Percentiles rank a stretch among this genome's conserved stretches.
Conservation (phyloP, 176 grass and related monocot species). For the Urochloa ruziziensis region DNA sequence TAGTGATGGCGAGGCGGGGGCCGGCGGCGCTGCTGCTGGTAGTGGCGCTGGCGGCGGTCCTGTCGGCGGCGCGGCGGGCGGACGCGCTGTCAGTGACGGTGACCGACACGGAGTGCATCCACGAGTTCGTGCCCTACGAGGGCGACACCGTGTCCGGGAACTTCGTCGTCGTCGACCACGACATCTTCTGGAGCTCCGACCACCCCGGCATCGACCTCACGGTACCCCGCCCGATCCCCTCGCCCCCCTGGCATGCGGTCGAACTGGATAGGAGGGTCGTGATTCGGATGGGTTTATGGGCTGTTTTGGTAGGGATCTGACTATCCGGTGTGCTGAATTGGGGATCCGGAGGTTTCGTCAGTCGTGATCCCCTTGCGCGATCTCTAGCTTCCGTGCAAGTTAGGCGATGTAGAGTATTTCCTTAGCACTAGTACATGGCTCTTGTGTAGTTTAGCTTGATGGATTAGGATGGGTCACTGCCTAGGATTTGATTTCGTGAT, state of each 20-base stretch:
- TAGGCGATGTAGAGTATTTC: background rate
- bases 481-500: background rate
- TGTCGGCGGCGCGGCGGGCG: conserved; percentile 21
- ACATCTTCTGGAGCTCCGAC: conserved; percentile 97
- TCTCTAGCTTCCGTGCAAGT: background rate
- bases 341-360: background rate
- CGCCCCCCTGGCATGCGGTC: background rate
- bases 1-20: conserved; percentile 41
- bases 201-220: conserved; percentile 94
- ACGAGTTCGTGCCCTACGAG: conserved; percentile 97
- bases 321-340: background rate
- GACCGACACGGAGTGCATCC: conserved; percentile 86
- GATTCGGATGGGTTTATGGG: conserved; percentile 21
- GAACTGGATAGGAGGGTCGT: background rate
- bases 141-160: conserved; percentile 90
- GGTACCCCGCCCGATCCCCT: conserved; percentile 34
- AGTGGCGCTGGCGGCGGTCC: conserved; percentile 28
- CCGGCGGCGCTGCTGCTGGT: conserved; percentile 31
- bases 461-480: background rate
- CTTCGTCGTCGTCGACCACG: conserved; percentile 98
- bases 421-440: background rate
- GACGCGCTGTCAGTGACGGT: conserved; percentile 82
- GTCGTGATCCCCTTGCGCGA: background rate
- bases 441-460: background rate
- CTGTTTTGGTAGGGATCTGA: conserved; percentile 30